Evolutionary conservation across 2,329 filamentous ascomycete genomes (phyloP), one percentile per base, ranked within the genome.

Genomic region (Xylariaceae sp.): DNA sequence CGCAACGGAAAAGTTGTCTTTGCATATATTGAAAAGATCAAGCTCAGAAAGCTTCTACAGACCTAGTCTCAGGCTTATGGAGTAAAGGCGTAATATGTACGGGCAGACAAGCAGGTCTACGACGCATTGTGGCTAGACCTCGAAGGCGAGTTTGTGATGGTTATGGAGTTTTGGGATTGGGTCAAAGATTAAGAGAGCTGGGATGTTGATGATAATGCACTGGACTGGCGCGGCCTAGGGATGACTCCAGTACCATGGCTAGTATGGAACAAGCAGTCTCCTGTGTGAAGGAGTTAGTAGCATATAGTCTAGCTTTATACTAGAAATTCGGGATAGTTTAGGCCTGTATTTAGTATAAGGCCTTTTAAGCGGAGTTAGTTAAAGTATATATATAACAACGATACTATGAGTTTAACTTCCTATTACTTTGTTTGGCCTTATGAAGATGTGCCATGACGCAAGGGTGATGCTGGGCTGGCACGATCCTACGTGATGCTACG

Each of bases 81-180:
- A 7, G 47, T 56, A 6, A 52, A 51, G 26, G 53, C 33, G 26
- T 11, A 46, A 31, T 46, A 50, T 17, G n/a, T 40, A 11, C 45
- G 44, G 5, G 23, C 40, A 24, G 46, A 56, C 14, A 45, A 26
- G 26, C 17, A 21, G 5, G 37, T 31, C 33, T 55, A 45, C 36
- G 36, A 39, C 6, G 23, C 21, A 16, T 34, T 49, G n/a, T 55
- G 52, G 44, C 52, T 37, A 8, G 34, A 44, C 36, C 41, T 41
- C 5, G 53, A 17, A 5, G 19, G 53, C 5, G 53, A 49, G 53
- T 44, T 55, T 23, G 44, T 43, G 11, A 55, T 44, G 53, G 37
- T 33, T 12, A 43, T 49, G 53, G 29, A 44, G 29, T 49, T 55
- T 29, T 55, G 37, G 45, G 45, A 49, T 28, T 55, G 39, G 53